Conservation (phyloP, 768 basidiomycete species). For the Lactarius quietus region DNA sequence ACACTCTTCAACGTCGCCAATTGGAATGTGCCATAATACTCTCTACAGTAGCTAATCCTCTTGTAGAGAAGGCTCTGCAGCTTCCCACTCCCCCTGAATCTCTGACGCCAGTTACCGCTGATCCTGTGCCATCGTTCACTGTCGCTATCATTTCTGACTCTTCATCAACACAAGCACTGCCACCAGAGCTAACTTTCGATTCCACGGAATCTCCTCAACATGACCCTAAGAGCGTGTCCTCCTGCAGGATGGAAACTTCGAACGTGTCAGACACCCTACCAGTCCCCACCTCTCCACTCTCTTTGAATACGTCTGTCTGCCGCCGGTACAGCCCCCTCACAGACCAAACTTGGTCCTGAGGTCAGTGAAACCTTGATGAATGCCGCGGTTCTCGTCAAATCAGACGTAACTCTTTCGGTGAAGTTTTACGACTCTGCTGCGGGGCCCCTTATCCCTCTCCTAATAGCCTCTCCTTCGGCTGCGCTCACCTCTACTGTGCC, state of each 20-base stretch:
- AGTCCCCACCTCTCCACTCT: slow-evolving; percentile 51
- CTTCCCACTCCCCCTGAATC: slow-evolving; percentile 45
- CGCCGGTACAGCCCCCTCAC: slow-evolving; percentile 32
- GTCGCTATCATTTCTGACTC: neutral
- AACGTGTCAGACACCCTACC: slow-evolving; percentile 45
- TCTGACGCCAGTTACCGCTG: slow-evolving; percentile 22
- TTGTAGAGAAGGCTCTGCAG: slow-evolving; percentile 54
- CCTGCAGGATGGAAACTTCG: slow-evolving; percentile 49
- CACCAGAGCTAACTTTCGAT: slow-evolving; percentile 11
- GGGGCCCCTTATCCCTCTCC: neutral
- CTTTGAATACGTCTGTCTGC: slow-evolving; percentile 56
- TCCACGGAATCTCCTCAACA: slow-evolving; percentile 24
- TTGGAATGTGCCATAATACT: no score
- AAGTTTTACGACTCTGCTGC: neutral
- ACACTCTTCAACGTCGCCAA: no score
- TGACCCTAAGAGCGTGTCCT: slow-evolving; percentile 43
- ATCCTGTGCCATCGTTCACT: neutral
- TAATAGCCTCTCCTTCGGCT: neutral
- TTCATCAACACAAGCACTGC: slow-evolving; percentile 2
- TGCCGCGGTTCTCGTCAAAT: neutral
- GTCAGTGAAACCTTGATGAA: slow-evolving; percentile 1
- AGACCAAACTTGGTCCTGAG: slow-evolving; percentile 23
- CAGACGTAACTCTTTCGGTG: slow-evolving; percentile 7
- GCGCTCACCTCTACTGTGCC: slow-evolving; percentile 1
- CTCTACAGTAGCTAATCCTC: no score